Conservation (phyloP, 345 rosid genomes). For the Nephelium lappaceum region DNA sequence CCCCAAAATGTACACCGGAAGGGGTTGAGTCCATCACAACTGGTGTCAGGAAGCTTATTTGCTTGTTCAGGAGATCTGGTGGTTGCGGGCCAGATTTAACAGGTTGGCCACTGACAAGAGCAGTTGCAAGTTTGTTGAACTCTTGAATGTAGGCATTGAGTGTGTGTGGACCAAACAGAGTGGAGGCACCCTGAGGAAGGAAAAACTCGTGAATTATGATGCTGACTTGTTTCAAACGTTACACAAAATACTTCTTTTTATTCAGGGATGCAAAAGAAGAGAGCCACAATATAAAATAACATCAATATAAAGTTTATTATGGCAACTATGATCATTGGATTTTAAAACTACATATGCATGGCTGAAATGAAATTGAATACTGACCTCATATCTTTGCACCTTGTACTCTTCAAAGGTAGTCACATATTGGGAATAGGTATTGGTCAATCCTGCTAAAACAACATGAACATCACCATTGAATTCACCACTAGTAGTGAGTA, state of each 20-base stretch:
- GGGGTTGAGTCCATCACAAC: slow-evolving; percentile 87
- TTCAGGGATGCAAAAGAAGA: background rate
- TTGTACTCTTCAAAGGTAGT: slow-evolving; percentile 94
- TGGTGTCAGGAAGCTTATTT: slow-evolving; percentile 85
- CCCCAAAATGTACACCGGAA: slow-evolving; percentile 72
- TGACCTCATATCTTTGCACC: slow-evolving; percentile 94
- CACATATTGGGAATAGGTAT: slow-evolving; percentile 89
- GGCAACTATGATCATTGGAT: too few species aligned
- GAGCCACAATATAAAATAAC: background rate
- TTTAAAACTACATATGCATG: background rate
- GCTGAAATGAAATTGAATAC: slow-evolving; percentile 18
- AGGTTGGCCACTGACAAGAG: slow-evolving; percentile 55
- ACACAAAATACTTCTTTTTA: too few species aligned
- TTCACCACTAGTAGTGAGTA: slow-evolving; percentile 60
- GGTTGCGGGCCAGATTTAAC: slow-evolving; percentile 73
- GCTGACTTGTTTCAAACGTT: background rate
- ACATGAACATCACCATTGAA: slow-evolving; percentile 58
- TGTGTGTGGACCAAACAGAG: slow-evolving; percentile 89
- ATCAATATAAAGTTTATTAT: background rate
- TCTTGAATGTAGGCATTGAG: slow-evolving; percentile 91
- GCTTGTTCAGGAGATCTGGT: slow-evolving; percentile 75
- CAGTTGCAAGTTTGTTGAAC: slow-evolving; percentile 75
- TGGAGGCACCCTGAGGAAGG: slow-evolving; percentile 85
- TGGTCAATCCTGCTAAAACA: slow-evolving; percentile 91
- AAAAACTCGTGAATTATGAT: background rate